phyloP scores from a whole-genome alignment of 345 rosid species.

The Arabidopsis suecica region DNA sequence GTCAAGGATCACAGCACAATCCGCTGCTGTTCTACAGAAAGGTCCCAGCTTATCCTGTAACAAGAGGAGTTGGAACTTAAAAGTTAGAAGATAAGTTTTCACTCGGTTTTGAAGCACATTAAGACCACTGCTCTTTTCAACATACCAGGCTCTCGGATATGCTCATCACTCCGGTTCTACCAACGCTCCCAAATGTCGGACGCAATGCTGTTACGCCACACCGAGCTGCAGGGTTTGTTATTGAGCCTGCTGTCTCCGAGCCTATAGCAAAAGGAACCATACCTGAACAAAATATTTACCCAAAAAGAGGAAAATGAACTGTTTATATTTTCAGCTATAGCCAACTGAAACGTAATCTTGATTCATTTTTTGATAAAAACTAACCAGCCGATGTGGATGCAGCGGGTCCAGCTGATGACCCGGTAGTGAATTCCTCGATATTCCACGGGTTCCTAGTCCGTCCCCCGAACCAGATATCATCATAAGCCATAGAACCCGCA shows the following conservation, averaged over 20 bases:
- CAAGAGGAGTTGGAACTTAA: slow-evolving; percentile 16
- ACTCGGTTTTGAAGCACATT: background rate
- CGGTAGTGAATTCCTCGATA: slow-evolving; percentile 86
- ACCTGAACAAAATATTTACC: slow-evolving; percentile 44
- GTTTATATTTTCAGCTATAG: background rate
- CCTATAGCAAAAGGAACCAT: slow-evolving; percentile 96
- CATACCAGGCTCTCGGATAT: slow-evolving; percentile 83
- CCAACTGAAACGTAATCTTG: slow-evolving; percentile 3
- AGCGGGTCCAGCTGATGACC: slow-evolving; percentile 94
- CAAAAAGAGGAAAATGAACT: background rate
- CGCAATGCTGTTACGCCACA: slow-evolving; percentile 89
- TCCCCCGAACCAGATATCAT: slow-evolving; percentile 93
- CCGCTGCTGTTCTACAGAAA: slow-evolving; percentile 58
- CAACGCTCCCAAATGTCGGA: slow-evolving; percentile 82
- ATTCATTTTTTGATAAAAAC: background rate
- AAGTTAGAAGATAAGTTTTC: background rate
- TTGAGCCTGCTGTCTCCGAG: slow-evolving; percentile 92
- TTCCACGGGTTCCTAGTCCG: slow-evolving; percentile 95
- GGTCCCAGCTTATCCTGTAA: slow-evolving; percentile 87
- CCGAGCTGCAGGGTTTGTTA: slow-evolving; percentile 77
- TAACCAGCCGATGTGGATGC: slow-evolving; percentile 88
- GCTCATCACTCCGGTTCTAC: slow-evolving; percentile 91
- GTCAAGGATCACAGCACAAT: slow-evolving; percentile 71
- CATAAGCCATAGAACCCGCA: slow-evolving; percentile 80
- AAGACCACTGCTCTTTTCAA: background rate